Conservation (phyloP, 169 alveolate species). For the Babesia divergens region DNA sequence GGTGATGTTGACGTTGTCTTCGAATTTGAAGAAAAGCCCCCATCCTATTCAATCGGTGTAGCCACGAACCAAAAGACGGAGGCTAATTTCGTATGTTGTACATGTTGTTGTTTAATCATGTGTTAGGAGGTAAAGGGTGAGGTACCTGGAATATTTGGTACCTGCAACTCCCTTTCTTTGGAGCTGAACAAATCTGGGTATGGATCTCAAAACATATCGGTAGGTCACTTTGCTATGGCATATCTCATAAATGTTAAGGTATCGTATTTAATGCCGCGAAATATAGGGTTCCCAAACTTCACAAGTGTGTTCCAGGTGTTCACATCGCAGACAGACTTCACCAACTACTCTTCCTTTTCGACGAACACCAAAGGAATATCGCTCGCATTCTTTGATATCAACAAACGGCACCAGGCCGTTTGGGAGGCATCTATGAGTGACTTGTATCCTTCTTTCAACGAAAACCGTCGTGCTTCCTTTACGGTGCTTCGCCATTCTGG, state of each 20-base stretch:
- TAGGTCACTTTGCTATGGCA: neutral
- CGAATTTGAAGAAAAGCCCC: constrained; percentile 46
- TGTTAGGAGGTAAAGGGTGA: constrained; percentile 55
- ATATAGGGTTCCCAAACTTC: constrained; percentile 41
- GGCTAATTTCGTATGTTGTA: constrained; percentile 42
- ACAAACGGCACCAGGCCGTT: constrained; percentile 26
- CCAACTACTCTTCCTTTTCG: constrained; percentile 52
- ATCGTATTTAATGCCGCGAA: constrained; percentile 42
- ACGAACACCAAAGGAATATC: constrained; percentile 45
- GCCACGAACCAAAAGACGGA: constrained; percentile 50
- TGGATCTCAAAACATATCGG: constrained; percentile 37
- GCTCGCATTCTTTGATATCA: constrained; percentile 35
- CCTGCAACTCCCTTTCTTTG: constrained; percentile 42
- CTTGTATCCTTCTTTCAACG: constrained; percentile 57
- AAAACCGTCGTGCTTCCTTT: constrained; percentile 50
- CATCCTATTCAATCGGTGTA: constrained; percentile 57
- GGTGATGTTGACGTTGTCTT: constrained; percentile 64
- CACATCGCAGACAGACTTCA: constrained; percentile 45
- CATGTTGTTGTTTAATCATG: neutral
- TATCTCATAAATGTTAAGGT: constrained; percentile 3
- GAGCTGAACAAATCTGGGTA: constrained; percentile 48
- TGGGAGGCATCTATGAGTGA: constrained; percentile 63
- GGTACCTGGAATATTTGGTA: constrained; percentile 59
- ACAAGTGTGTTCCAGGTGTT: constrained; percentile 52
- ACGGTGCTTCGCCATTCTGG: constrained; percentile 50